These are phyloP conservation scores for Lepidium aucheri DNA, from an alignment of 345 rosid genomes.

Conservation along the genomic window DNA sequence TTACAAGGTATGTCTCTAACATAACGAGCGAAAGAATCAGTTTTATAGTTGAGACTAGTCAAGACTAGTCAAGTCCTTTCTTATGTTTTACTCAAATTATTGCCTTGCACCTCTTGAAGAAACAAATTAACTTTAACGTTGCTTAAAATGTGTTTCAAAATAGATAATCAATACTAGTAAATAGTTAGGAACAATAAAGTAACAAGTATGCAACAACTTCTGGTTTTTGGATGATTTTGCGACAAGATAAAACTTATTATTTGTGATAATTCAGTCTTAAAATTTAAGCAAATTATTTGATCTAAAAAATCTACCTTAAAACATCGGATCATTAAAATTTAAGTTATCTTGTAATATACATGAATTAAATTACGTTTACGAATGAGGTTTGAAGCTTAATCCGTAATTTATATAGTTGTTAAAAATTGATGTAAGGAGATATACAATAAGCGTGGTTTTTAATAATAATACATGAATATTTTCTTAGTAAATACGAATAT, in stretches of 20 bases:
- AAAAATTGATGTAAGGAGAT: background rate
- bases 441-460: background rate
- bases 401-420: background rate
- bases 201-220: background rate
- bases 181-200: background rate
- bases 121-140: background rate
- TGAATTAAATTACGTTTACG: too few species aligned
- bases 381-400: too few species aligned
- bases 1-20: too few species aligned
- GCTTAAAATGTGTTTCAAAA: background rate
- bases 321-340: too few species aligned
- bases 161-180: background rate
- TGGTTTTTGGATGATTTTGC: background rate
- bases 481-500: background rate
- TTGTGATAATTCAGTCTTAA: background rate
- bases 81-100: background rate
- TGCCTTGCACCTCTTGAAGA: background rate
- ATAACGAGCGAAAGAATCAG: too few species aligned
- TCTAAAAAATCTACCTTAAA: too few species aligned
- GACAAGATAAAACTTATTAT: background rate
- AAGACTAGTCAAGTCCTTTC: constrained; percentile 2
- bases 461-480: background rate
- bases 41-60: too few species aligned
- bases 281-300: background rate
- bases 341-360: too few species aligned